Evolutionary conservation across 495 filamentous ascomycete species (phyloP), one percentile per base, ranked within the genome.

Genomic region (Daldinia bambusicola): DNA sequence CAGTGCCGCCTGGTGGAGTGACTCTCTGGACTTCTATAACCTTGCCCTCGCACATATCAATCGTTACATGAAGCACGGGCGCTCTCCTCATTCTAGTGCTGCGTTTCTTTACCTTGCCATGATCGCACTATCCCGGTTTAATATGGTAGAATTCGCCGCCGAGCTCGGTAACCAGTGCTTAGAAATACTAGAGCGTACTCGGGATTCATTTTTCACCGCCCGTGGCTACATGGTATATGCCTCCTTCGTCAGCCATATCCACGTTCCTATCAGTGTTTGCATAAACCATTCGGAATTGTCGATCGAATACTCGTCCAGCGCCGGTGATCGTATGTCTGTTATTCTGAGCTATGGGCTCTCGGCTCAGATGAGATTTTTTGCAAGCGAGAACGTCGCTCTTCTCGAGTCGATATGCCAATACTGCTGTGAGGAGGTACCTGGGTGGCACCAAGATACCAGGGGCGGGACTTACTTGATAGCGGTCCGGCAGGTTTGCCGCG

Each of bases 1-100:
- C 63, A 88, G 89, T 56, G 89, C 92, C n/a, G 90, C 90, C 0
- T 97, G 91, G 79, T 97, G 93, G 93, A 89, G 87, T 70, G 89
- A 95, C 75, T 80, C 83, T 16, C 73, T 92, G 22, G 85, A 88
- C 26, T 97, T 94, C 78, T 96, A 94, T 75, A 88, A 91, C 59
- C 87, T 92, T 64, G 82, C 89, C 4, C 84, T 95, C 10, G 84
- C 89, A 56, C 89, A 93, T 82, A 81, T 95, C 71, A 84, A 90
- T 50, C 85, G 89, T 20, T 89, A 92, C 70, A 81, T 96, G 14
- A 79, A 76, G 9, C 83, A 85, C 41, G 91, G 90, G 0, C 83
- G 86, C 2, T 93, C 91, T 72, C 87, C 90, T 0, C 91, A 96
- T 75, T 88, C 90, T 14, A 89, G 92, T 31, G 85, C 94, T 69